Percentiles rank a stretch among this genome's conserved stretches.
Conservation (phyloP, 2,329 filamentous ascomycete species). For the Trichophyton benhamiae region DNA sequence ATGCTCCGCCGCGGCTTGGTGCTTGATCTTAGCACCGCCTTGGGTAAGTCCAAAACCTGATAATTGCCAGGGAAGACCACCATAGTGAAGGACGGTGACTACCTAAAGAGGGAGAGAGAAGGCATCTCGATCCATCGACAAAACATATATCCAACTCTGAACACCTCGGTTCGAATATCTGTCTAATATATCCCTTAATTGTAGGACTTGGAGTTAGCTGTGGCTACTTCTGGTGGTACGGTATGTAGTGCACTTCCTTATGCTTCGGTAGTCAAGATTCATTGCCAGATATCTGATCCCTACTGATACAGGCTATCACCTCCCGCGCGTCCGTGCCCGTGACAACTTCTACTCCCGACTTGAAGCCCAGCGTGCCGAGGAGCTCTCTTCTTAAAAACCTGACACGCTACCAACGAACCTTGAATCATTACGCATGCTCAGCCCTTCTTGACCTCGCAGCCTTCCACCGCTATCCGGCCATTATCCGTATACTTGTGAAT, state of each 20-base stretch:
- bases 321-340: slow-evolving; percentile 50
- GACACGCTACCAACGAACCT: neutral
- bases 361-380: slow-evolving; percentile 45
- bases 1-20: slow-evolving; percentile 56
- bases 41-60: slow-evolving; percentile 41
- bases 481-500: neutral
- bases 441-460: too few species aligned
- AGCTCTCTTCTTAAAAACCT: neutral
- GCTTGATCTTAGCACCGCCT: slow-evolving; percentile 53
- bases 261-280: neutral
- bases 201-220: slow-evolving; percentile 49
- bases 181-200: neutral
- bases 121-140: neutral
- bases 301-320: slow-evolving; percentile 44
- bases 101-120: neutral
- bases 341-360: slow-evolving; percentile 53
- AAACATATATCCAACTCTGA: neutral
- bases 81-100: neutral
- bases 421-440: neutral
- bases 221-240: slow-evolving; percentile 59
- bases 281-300: neutral
- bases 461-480: neutral
- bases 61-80: neutral
- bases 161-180: neutral
- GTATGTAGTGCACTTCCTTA: slow-evolving; percentile 27